Evolutionary conservation across 208 protist genomes (phyloP), one percentile per base, ranked within the genome.

Genomic region (Willaertia magna): DNA sequence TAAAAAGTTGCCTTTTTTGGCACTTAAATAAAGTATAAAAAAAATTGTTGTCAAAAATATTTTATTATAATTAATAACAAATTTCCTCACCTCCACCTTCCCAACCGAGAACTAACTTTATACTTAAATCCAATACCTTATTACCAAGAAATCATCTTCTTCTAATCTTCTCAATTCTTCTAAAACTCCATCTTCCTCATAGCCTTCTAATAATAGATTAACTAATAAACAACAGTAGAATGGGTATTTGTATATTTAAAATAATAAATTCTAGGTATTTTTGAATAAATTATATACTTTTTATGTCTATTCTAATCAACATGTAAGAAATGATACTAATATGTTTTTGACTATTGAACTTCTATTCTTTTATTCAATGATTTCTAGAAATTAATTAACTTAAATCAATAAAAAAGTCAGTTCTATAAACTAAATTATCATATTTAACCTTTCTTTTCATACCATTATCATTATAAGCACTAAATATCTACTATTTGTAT

Each of bases 391-490:
- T 44, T 11, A 75, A 52, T 51, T 51, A 85, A 40, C 83, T 51
- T 0, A 85, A 26, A 40, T 51, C 83, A 79, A 85, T 85, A 46
- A 85, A 67, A 42, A 85, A 85, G 55, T 85, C 83, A 47, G 83
- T 85, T 79, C 51, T 47, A 18, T 75, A 74, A 22, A 75, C 67
- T 22, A 79, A 22, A 51, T 79, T 85, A 4, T 47, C 46, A 49
- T 75, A 34, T 51, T 30, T 79, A 26, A 52, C 83, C 4, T 59
- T 74, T 51, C 46, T 46, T 40, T 12, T 51, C 14, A 85, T 59
- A 30, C 83, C 83, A 79, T 85, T 85, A 26, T 85, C 83, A 42
- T 85, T 85, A 40, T 79, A 85, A 42, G 67, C 74, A 52, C 67
- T 79, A n/a, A 75, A n/a, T n/a, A n/a, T n/a, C n/a, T n/a, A n/a